Conservation (phyloP, 192 early-diverging fungal genomes). For the Podila epicladia region DNA sequence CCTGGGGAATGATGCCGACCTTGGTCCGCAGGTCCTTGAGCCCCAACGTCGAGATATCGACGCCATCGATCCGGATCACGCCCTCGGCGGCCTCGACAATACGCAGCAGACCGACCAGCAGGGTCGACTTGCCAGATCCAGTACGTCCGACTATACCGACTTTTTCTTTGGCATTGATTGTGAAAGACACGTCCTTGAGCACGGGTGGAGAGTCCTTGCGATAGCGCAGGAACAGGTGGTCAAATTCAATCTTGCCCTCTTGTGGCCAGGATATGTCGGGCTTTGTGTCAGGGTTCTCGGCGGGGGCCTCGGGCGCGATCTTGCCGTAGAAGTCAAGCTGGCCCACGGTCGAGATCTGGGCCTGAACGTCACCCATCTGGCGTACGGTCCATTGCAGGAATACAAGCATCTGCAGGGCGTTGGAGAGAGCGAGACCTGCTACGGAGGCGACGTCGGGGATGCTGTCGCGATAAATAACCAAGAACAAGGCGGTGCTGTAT, state of each 20-base stretch:
- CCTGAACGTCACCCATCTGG: slow-evolving; percentile 26
- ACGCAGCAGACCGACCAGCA: slow-evolving; percentile 75
- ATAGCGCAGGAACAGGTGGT: slow-evolving; percentile 72
- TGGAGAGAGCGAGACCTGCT: slow-evolving; percentile 36
- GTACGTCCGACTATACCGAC: slow-evolving; percentile 88
- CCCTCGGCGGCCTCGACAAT: slow-evolving; percentile 76
- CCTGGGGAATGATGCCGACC: slow-evolving; percentile 69
- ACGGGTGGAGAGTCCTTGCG: slow-evolving; percentile 33
- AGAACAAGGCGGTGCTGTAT: slow-evolving; percentile 66
- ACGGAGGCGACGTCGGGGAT: slow-evolving; percentile 20
- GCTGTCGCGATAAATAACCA: slow-evolving; percentile 53
- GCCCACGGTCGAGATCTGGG: slow-evolving; percentile 56
- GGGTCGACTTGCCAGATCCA: slow-evolving; percentile 78
- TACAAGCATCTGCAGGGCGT: slow-evolving; percentile 36
- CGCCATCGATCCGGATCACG: slow-evolving; percentile 75
- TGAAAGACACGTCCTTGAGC: slow-evolving; percentile 57
- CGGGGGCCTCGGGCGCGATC: slow-evolving; percentile 73
- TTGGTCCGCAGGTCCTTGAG: slow-evolving; percentile 72
- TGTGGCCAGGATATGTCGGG: slow-evolving; percentile 61
- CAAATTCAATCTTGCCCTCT: slow-evolving; percentile 67
- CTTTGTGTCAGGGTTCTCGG: slow-evolving; percentile 47
- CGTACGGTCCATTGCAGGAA: slow-evolving; percentile 36
- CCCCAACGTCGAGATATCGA: slow-evolving; percentile 72
- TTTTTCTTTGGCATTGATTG: slow-evolving; percentile 74
- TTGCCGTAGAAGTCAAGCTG: slow-evolving; percentile 71